Evolutionary conservation across 1,284 basidiomycete species (phyloP), one percentile per base, ranked within the genome.

Genomic region (Nidula niveotomentosa): DNA sequence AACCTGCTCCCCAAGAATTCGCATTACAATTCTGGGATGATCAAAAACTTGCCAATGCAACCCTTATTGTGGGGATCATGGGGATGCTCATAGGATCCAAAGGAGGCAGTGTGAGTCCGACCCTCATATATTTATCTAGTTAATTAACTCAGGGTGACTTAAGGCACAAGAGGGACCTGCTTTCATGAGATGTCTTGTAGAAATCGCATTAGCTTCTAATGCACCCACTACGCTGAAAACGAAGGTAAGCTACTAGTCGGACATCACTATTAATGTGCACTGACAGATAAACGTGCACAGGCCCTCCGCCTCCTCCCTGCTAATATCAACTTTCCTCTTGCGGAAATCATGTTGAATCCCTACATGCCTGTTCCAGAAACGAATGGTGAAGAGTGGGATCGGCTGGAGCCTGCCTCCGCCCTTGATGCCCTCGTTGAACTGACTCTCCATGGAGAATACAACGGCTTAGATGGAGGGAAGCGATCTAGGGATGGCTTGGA

Each of bases 21-120:
- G 90, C 95, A 1, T 77, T 98, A 37, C 97, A 99, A 69, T 94
- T 95, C 67, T 99, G 97, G 97, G 93, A 95, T 59, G 82, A 88
- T 51, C 94, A 96, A 67, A 98, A 98, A 70, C 72, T 86, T 15
- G 77, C 84, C 49, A 96, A 96, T 65, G 88, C 89, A 1, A 79
- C 83, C 1, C 73, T 95, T 15, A 84, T 94, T 9, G 74, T 98
- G 3, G 88, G 88, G 23, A 85, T 98, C 52, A 83, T 94, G 63
- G 82, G 90, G 1, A 84, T 91, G 73, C 78, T 92, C 7, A 80
- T 91, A 34, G 81, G 84, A 1, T 84, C 84, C 17, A 92, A 93
- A 60, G 87, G 88, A 35, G 78, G 80, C 61, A 86, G 80, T 66
- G 90, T 85, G 69, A 66, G 83, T 75, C 18, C 18, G 46, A 33